Percentiles rank a stretch among this genome's conserved stretches.
These are phyloP conservation scores for Hirsutella rhossiliensis DNA, from an alignment of 2,329 filamentous ascomycete species.

Conservation along the genomic window DNA sequence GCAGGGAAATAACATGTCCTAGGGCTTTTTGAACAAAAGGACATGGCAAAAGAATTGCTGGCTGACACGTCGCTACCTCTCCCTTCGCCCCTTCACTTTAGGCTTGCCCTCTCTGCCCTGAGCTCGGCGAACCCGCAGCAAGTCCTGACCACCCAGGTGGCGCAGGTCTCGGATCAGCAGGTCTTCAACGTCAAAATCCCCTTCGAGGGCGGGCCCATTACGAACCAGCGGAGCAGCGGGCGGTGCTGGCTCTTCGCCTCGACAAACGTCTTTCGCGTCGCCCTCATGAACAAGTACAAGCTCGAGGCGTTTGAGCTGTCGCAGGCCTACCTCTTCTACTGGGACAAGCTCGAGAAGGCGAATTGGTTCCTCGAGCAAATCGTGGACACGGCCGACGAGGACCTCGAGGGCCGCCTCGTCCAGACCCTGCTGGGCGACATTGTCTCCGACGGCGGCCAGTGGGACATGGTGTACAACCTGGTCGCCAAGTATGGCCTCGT, in stretches of 20 bases:
- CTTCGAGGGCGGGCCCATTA: conserved; percentile 70
- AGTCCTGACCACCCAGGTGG: conserved; percentile 51
- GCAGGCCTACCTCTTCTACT: conserved; percentile 82
- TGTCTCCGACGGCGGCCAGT: conserved; percentile 74
- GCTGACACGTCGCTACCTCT: no score
- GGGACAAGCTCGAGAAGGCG: conserved; percentile 86
- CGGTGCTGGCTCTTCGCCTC: conserved; percentile 88
- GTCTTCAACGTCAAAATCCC: conserved; percentile 77
- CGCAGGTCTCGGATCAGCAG: conserved; percentile 59
- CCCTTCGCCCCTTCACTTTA: no score
- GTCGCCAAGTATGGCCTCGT: conserved; percentile 84
- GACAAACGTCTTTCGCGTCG: conserved; percentile 85
- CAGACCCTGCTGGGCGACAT: conserved; percentile 56
- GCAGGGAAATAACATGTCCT: neutral
- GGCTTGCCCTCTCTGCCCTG: conserved; percentile 64
- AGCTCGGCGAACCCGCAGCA: conserved; percentile 53
- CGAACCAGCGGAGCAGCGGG: conserved; percentile 71
- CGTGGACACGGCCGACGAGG: conserved; percentile 58
- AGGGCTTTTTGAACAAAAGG: no score
- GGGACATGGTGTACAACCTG: conserved; percentile 84
- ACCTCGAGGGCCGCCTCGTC: conserved; percentile 61
- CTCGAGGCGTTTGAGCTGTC: conserved; percentile 74
- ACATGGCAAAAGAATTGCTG: no score
- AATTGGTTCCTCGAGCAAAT: conserved; percentile 85
- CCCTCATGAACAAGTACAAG: conserved; percentile 72